Evolutionary conservation across 352 stramenopile species (phyloP).

Genomic region (Pythium sukuiense): DNA sequence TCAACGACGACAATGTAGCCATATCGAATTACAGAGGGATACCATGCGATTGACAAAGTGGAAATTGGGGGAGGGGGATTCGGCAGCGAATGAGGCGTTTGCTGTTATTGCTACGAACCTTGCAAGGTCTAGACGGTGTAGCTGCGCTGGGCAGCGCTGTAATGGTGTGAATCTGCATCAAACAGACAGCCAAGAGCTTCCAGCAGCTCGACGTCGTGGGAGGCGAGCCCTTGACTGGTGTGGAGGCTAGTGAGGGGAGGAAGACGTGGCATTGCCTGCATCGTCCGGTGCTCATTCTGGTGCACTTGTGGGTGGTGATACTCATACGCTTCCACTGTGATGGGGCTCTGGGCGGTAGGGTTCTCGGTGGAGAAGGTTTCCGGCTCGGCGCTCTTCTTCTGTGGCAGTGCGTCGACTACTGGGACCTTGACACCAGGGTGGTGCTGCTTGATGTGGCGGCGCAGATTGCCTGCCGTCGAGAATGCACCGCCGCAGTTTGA

Average conservation of each 20-base stretch:
- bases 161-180: background rate
- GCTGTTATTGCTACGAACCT: no score
- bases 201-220: conserved; percentile 9
- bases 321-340: background rate
- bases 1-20: no score
- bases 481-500: conserved; percentile 44
- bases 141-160: background rate
- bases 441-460: conserved; percentile 56
- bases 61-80: no score
- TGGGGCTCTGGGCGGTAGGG: background rate
- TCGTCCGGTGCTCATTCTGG: background rate
- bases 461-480: conserved; percentile 28
- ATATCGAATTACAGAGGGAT: no score
- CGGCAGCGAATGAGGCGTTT: no score
- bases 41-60: no score
- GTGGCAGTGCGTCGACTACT: background rate
- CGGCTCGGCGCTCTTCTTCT: background rate
- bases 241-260: background rate
- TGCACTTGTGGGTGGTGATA: background rate
- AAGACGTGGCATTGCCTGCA: background rate
- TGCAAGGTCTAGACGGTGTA: conserved; percentile 1
- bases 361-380: background rate
- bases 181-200: conserved; percentile 20
- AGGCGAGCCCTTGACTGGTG: background rate
- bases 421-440: conserved; percentile 17